Base-by-base conservation (phyloP, 192 early-diverging fungal genomes). In the Entomortierella beljakovae region DNA sequence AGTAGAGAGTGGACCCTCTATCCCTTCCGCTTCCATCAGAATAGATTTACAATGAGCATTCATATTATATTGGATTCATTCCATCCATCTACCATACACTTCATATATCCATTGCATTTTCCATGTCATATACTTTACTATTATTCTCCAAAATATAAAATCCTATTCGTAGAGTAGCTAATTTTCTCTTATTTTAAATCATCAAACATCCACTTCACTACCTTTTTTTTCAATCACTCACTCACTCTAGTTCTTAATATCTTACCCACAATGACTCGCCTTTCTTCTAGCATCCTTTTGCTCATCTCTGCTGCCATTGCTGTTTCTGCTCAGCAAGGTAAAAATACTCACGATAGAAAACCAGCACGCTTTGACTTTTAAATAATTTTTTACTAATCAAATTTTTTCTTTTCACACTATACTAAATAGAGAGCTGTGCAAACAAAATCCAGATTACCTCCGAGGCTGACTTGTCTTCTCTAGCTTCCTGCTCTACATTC, bases 261-360 rank as follows among this genome's bases (percentile, higher is more conserved):
- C 23, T 18, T 29, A 9, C 22, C 32, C 25, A 18, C 6, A 62
- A 71, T 71, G 69, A 7, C 69, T 38, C 70, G 54, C 42, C 40
- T 71, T 42, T 13, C 51, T 6, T 37, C 70, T 5, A 57, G 32
- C 48, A 18, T 63, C 2, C 40, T 71, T 4, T 54, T 71, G 25
- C 25, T 71, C 53, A 22, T 61, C 33, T 63, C 70, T 7, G 55
- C 61, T 7, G 53, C 61, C 8, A 37, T 71, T 25, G 61, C 59
- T 33, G 54, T 42, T 35, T 56, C 28, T 26, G 70, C 70, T 20
- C 70, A 71, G 48, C 60, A 63, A 57, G 70, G 61, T 63, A 55
- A 34, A 31, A 43, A 15, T n/a, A 3, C 15, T 8, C 28, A 3
- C 25, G 49, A 51, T 6, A 18, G 5, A 25, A 51, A 51, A 22